phyloP scores from a whole-genome alignment of 441 rosid species.

The Cnidoscolus chayamansa region DNA sequence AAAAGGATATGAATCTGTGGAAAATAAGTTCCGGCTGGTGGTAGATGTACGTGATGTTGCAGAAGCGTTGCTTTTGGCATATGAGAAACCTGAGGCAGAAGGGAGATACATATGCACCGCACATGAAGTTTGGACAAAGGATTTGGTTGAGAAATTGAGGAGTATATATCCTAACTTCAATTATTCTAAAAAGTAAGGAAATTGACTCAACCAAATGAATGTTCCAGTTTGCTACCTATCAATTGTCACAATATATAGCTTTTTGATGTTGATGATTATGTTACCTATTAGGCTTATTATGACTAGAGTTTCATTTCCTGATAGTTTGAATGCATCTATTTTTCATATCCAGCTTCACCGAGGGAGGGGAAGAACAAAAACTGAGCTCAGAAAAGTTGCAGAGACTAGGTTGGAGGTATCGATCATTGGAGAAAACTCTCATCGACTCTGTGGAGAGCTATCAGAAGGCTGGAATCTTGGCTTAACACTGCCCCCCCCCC shows the following conservation, averaged over 20 bases:
- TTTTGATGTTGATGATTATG: neutral
- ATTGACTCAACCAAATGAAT: neutral
- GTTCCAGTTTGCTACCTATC: neutral
- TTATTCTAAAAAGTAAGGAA: constrained; percentile 53
- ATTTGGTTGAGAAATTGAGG: constrained; percentile 49
- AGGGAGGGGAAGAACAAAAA: constrained; percentile 25
- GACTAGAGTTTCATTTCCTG: neutral
- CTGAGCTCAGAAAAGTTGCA: constrained; percentile 63
- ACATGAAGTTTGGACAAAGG: constrained; percentile 30
- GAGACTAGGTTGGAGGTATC: constrained; percentile 65
- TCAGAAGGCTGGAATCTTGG: constrained; percentile 50
- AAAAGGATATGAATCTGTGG: constrained; percentile 51
- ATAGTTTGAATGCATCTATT: neutral
- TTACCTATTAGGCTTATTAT: too few species aligned
- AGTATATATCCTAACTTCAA: constrained; percentile 53
- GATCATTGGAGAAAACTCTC: constrained; percentile 61
- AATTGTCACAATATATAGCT: neutral
- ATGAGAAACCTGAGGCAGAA: constrained; percentile 71
- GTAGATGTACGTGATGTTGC: constrained; percentile 85
- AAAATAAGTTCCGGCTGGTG: constrained; percentile 33
- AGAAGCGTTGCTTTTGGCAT: constrained; percentile 57
- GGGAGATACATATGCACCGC: constrained; percentile 68
- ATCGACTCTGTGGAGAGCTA: constrained; percentile 65
- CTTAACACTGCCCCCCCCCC: constrained; percentile 17
- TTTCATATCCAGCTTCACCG: constrained; percentile 45